Evolutionary conservation across 164 flowering plant genomes (phyloP).

Genomic region (Platanus orientalis): DNA sequence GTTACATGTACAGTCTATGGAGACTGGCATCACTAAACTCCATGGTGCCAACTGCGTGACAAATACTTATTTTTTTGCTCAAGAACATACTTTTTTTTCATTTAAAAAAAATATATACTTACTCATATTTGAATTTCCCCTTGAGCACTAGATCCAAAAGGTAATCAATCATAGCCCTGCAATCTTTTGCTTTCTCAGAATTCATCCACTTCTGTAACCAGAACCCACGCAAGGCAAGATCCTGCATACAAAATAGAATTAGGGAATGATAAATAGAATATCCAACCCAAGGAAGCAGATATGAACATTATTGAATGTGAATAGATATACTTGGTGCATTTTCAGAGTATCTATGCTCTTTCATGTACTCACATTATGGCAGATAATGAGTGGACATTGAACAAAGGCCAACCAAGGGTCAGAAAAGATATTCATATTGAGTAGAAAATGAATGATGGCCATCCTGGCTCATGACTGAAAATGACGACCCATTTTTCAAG

Average conservation of each 20-base stretch:
- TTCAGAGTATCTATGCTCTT: too few species aligned
- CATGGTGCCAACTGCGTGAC: neutral
- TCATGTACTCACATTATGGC: too few species aligned
- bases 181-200: conserved; percentile 57
- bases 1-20: neutral
- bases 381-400: too few species aligned
- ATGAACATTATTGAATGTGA: too few species aligned
- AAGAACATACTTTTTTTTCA: neutral
- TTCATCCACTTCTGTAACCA: conserved; percentile 90
- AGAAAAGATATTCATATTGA: too few species aligned
- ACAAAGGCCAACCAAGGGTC: too few species aligned
- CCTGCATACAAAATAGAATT: conserved; percentile 43
- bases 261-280: neutral
- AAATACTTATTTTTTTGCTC: too few species aligned
- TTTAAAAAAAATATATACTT: conserved; percentile 28
- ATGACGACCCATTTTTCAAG: too few species aligned
- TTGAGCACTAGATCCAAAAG: conserved; percentile 56
- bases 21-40: neutral
- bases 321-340: too few species aligned
- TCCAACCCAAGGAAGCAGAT: too few species aligned
- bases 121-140: conserved; percentile 84
- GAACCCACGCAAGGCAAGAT: conserved; percentile 85
- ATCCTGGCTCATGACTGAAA: too few species aligned
- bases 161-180: conserved; percentile 76
- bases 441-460: too few species aligned